Evolutionary conservation across 257 asterid genomes (phyloP), one percentile per base, ranked within the genome.

Genomic region (Cordia subcordata): DNA sequence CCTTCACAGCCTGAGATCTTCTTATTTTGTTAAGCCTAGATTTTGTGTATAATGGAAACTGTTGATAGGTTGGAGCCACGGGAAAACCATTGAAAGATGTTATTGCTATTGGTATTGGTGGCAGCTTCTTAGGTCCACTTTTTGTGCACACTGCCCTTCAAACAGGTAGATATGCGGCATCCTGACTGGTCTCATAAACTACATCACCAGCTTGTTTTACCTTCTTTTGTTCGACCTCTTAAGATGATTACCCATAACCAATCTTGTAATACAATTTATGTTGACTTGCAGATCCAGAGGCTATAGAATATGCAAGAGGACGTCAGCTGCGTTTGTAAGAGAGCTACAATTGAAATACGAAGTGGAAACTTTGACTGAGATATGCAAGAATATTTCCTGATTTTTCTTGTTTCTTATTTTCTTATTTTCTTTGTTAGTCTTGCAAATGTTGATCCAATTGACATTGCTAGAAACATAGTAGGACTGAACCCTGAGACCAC

Each of bases 101-200:
- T 69, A 61, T 93, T 72, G 87, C 97, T 32, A 66, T 93, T 67
- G 99, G 99, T 63, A 93, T 93, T 68, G 99, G 99, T 62, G 99
- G 99, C 71, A 93, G 99, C 77, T 93, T 89, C 73, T 79, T 93
- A 55, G 99, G 99, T 40, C 99, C 99, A 40, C 85, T 93, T 49
- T 93, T 93, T 79, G 99, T 89, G 69, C 97, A 93, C 81, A 81
- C 97, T 57, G 95, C 99, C 51, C 97, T 93, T 74, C 99, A 89
- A 83, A 86, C 95, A 85, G 99, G 99, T 93, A 55, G 8, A 16
- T 27, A 42, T 49, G 65, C 17, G 46, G 52, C 32, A 37, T 57
- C 17, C 39, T 58, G 63, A 50, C 46, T 53, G 11, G 23, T 47
- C 45, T 49, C 44, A 57, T 58, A 46, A 22, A 58, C 61, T 53